Evolutionary conservation across 2,329 filamentous ascomycete genomes (phyloP).

Genomic region (Myotisia sp.): DNA sequence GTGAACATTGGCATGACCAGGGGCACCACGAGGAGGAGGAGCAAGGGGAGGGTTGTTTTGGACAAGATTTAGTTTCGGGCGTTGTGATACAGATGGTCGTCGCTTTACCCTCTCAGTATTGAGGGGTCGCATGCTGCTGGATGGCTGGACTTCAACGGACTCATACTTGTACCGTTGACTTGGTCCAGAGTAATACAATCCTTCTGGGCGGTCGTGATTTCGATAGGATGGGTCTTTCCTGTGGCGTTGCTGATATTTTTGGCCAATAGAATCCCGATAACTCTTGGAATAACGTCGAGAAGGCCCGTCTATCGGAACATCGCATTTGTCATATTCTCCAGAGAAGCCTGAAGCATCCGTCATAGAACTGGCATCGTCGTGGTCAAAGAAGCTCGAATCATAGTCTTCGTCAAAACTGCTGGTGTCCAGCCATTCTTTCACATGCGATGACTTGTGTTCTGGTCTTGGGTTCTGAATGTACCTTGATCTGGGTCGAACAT

Average conservation of each 20-base stretch:
- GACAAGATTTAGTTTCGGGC: no score
- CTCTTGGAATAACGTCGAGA: constrained; percentile 7
- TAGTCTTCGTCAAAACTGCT: constrained; percentile 19
- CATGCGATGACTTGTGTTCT: background rate
- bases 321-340: constrained; percentile 11
- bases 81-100: constrained; percentile 2
- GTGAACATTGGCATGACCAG: no score
- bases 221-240: constrained; percentile 14
- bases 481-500: background rate
- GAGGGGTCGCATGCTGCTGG: constrained; percentile 14
- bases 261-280: background rate
- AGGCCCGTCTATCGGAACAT: background rate
- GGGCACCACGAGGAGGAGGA: no score
- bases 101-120: no score
- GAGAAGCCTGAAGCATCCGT: constrained; percentile 17
- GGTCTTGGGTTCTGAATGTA: background rate
- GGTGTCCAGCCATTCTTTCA: constrained; percentile 12
- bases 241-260: constrained; percentile 7
- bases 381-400: constrained; percentile 18
- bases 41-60: no score
- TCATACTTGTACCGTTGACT: constrained; percentile 10
- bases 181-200: constrained; percentile 6
- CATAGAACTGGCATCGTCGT: constrained; percentile 16
- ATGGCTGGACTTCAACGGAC: constrained; percentile 17
- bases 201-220: constrained; percentile 16